Conservation (phyloP, 1,139 yeast species). For the Saccharomyces hybrid region DNA sequence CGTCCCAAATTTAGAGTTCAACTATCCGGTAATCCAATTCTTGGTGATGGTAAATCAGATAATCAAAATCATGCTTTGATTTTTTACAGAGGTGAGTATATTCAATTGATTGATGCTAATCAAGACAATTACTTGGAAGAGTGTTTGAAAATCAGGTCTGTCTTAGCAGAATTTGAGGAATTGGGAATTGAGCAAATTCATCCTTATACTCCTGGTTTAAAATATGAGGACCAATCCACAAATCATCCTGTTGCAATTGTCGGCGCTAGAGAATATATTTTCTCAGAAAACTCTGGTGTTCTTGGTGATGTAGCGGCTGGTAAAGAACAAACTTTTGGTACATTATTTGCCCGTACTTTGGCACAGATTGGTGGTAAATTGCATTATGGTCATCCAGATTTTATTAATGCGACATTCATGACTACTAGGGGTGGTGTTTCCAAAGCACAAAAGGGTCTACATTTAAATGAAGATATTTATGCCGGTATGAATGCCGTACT, state of each 20-base stretch:
- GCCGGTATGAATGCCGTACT: constrained; percentile 98
- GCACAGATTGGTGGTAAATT: constrained; percentile 98
- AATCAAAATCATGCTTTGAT: constrained; percentile 95
- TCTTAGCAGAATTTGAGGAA: constrained; percentile 96
- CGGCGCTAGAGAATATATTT: constrained; percentile 98
- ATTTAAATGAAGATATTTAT: constrained; percentile 96
- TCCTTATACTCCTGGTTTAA: constrained; percentile 58
- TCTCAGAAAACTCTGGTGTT: constrained; percentile 97
- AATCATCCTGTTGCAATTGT: constrained; percentile 90
- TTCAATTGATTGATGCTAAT: constrained; percentile 96
- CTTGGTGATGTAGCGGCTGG: constrained; percentile 99
- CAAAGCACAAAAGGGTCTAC: constrained; percentile 97
- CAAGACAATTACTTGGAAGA: constrained; percentile 98
- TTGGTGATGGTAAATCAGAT: constrained; percentile 99
- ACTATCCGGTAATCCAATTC: constrained; percentile 95
- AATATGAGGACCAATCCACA: constrained; percentile 39
- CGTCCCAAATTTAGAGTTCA: constrained; percentile 97
- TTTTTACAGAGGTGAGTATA: constrained; percentile 97
- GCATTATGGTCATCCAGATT: constrained; percentile 99
- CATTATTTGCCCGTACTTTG: constrained; percentile 94
- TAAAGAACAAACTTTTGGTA: constrained; percentile 99
- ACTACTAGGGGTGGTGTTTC: constrained; percentile 99
- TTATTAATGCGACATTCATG: constrained; percentile 89
- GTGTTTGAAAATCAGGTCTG: constrained; percentile 95
- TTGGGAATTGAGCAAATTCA: constrained; percentile 77